Conservation (phyloP, 306 rosid species). For the Vigna unguiculata region DNA sequence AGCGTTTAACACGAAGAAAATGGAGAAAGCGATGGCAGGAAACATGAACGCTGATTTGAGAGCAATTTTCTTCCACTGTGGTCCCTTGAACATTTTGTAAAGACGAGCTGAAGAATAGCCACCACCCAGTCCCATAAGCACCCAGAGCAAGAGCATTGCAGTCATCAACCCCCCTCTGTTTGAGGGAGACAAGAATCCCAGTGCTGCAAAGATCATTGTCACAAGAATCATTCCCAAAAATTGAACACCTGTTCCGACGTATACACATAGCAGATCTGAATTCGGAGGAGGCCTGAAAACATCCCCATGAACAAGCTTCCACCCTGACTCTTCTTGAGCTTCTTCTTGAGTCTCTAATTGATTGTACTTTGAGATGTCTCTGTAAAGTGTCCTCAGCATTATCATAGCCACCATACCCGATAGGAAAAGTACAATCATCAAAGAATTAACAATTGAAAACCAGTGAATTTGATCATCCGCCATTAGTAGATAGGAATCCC, state of each 20-base stretch:
- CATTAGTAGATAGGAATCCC: conserved; percentile 97
- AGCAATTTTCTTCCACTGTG: conserved; percentile 77
- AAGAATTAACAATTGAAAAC: conserved; percentile 90
- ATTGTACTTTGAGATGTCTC: conserved; percentile 93
- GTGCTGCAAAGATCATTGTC: conserved; percentile 87
- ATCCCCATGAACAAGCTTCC: conserved; percentile 92
- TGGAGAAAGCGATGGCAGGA: conserved; percentile 69
- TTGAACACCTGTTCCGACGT: conserved; percentile 94
- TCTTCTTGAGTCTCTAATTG: conserved; percentile 92
- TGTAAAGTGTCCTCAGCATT: conserved; percentile 95
- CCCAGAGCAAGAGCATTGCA: conserved; percentile 92
- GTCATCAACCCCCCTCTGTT: conserved; percentile 96
- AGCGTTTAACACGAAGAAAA: conserved; percentile 85
- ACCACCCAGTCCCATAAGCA: conserved; percentile 80
- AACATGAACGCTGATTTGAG: conserved; percentile 81
- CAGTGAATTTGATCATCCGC: conserved; percentile 97
- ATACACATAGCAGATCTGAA: conserved; percentile 81
- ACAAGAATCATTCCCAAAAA: conserved; percentile 89
- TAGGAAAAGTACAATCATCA: conserved; percentile 91
- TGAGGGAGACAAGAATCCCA: conserved; percentile 89
- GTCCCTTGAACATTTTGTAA: conserved; percentile 77
- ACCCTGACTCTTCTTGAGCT: conserved; percentile 94
- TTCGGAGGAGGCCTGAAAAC: conserved; percentile 82
- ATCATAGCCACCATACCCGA: conserved; percentile 98
- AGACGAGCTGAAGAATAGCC: conserved; percentile 79